Percentiles rank a stretch among this genome's conserved stretches.
Evolutionary conservation across 805 yeast genomes (phyloP).

Genomic region (Hanseniaspora valbyensis): DNA sequence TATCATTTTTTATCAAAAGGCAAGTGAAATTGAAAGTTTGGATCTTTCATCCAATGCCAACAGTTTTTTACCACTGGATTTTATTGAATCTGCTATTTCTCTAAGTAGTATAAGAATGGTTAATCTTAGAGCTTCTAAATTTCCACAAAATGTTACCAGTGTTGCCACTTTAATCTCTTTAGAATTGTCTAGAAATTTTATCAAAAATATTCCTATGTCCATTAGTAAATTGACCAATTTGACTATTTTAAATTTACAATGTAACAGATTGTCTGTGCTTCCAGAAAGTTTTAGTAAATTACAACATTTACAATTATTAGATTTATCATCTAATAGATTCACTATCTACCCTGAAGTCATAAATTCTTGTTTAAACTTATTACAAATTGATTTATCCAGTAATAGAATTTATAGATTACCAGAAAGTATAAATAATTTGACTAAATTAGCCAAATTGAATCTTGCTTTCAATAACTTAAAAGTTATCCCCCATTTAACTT

Average conservation of each 20-base stretch:
- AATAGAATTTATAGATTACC: constrained; percentile 60
- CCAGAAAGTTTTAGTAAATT: constrained; percentile 53
- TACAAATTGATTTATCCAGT: constrained; percentile 69
- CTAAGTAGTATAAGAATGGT: constrained; percentile 57
- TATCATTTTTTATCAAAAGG: constrained; percentile 64
- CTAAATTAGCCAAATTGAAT: constrained; percentile 54
- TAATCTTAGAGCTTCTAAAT: constrained; percentile 57
- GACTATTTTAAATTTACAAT: constrained; percentile 53
- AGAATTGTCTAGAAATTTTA: constrained; percentile 68
- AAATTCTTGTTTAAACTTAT: constrained; percentile 45
- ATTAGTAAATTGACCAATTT: constrained; percentile 44
- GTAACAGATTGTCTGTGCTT: constrained; percentile 56
- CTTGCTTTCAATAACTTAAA: constrained; percentile 60
- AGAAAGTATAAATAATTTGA: constrained; percentile 44
- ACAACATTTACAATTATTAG: constrained; percentile 45
- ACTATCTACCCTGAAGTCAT: constrained; percentile 54
- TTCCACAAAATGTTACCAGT: constrained; percentile 64
- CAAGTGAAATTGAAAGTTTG: constrained; percentile 66
- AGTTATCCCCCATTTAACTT: constrained; percentile 35
- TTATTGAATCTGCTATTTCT: constrained; percentile 69
- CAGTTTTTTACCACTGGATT: constrained; percentile 70
- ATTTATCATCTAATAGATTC: constrained; percentile 70
- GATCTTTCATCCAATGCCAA: constrained; percentile 84
- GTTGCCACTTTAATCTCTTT: constrained; percentile 56
- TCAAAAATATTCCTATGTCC: constrained; percentile 49